Conservation (phyloP, 179 eudicot genomes). For the Drosera spatulata region DNA sequence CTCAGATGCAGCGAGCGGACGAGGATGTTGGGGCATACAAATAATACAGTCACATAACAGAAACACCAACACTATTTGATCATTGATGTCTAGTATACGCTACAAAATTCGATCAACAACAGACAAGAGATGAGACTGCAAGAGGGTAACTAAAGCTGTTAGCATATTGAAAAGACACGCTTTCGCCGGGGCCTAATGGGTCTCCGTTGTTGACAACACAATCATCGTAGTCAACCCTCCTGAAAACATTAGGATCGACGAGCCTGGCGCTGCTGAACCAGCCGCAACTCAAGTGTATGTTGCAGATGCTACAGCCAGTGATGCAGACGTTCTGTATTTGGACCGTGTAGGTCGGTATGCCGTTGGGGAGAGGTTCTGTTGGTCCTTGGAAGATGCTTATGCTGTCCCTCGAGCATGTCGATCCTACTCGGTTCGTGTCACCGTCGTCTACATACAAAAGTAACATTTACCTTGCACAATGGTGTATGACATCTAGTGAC, state of each 20-base stretch:
- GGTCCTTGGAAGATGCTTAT: constrained; percentile 3
- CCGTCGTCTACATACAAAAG: background rate
- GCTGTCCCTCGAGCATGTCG: constrained; percentile 1
- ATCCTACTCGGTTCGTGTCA: background rate
- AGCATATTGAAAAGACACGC: constrained; percentile 2
- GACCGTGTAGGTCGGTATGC: constrained; percentile 3
- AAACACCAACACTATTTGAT: no score
- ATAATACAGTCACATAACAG: no score
- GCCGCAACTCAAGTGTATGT: constrained; percentile 4
- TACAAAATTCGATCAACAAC: background rate
- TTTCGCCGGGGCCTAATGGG: background rate
- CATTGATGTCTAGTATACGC: no score
- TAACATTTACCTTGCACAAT: background rate
- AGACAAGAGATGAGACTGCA: background rate
- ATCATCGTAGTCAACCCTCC: background rate
- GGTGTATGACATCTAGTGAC: background rate
- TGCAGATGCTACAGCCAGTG: background rate
- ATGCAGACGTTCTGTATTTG: constrained; percentile 1
- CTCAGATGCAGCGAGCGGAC: no score
- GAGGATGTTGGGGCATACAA: no score
- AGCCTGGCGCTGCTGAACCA: background rate
- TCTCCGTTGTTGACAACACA: constrained; percentile 3
- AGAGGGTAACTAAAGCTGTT: background rate
- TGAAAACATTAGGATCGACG: constrained; percentile 1
- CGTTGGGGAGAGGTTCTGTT: background rate